These are phyloP conservation scores for Grammothele lineata DNA, from an alignment of 768 basidiomycete species.

Conservation along the genomic window DNA sequence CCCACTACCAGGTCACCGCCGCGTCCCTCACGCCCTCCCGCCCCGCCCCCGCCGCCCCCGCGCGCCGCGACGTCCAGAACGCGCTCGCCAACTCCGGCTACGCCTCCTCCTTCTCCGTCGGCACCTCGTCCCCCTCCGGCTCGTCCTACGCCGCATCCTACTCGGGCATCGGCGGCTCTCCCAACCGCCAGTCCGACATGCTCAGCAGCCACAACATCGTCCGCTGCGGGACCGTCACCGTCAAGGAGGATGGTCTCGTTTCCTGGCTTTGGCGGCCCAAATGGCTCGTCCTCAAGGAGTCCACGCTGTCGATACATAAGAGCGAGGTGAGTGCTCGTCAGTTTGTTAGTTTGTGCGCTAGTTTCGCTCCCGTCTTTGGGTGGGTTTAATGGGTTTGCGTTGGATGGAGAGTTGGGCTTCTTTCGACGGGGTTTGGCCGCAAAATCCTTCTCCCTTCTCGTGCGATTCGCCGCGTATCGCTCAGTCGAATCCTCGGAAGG, in stretches of 20 bases:
- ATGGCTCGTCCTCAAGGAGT: constrained; percentile 84
- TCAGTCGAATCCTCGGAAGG: too few species aligned
- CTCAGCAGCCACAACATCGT: constrained; percentile 43
- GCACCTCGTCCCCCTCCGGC: constrained; percentile 40
- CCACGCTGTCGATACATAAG: constrained; percentile 79
- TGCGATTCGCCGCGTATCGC: too few species aligned
- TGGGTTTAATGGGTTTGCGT: too few species aligned
- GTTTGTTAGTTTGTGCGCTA: too few species aligned
- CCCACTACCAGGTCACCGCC: constrained; percentile 46
- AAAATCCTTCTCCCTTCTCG: too few species aligned
- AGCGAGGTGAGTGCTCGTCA: constrained; percentile 81
- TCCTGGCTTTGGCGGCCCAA: constrained; percentile 91
- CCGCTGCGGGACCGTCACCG: constrained; percentile 67
- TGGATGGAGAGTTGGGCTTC: too few species aligned
- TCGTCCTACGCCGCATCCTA: constrained; percentile 67
- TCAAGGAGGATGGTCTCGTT: constrained; percentile 93
- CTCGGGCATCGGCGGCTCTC: constrained; percentile 79
- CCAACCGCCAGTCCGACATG: constrained; percentile 45
- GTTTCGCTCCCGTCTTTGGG: too few species aligned
- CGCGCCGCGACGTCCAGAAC: constrained; percentile 42
- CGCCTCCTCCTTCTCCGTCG: constrained; percentile 52
- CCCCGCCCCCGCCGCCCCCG: constrained; percentile 71
- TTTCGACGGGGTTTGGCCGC: too few species aligned
- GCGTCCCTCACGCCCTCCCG: constrained; percentile 71
- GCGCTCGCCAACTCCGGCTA: constrained; percentile 54